Evolutionary conservation across 2,329 filamentous ascomycete species (phyloP), one percentile per base, ranked within the genome.

Genomic region (Aspergillus arachidicola): DNA sequence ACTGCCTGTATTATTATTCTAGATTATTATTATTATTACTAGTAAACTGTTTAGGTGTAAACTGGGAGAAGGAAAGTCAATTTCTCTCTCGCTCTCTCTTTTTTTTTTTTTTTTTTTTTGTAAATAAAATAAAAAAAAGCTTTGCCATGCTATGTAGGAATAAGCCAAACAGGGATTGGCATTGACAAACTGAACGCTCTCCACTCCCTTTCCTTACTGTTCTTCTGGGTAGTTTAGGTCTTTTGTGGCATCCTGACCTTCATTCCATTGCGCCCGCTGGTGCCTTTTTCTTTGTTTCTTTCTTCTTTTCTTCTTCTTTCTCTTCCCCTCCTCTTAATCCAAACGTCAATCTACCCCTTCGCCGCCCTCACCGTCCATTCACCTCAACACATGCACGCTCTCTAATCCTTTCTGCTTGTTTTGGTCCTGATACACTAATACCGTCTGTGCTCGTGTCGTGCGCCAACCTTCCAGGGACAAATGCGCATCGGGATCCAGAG

Each of bases 261-360:
- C 54, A 56, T 51, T 57, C 41, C 50, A 28, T 48, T 23, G n/a
- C 48, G 19, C 48, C 48, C 48, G 19, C 48, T 30, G 30, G 19
- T 32, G 28, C 54, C 23, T 38, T 36, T 65, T 65, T 50, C 56
- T 55, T 57, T 45, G 59, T 48, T 53, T 50, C 63, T 60, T 57
- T 48, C 60, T 46, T 14, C 12, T 56, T 57, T 45, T 38, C 48
- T 57, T 41, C 34, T 48, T 43, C 57, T 55, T 55, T 43, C 36
- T 55, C 30, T 60, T 12, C 48, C 57, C 38, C 32, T 61, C 26
- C 16, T 46, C 58, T 36, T 38, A 2, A 36, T 51, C 12, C n/a
- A 50, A 34, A 32, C 34, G 43, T 30, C 57, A 48, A 30, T 36
- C 56, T 30, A 14, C 7, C 26, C 32, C 59, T 30, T 53, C 56